Evolutionary conservation across 345 rosid genomes (phyloP), one percentile per base, ranked within the genome.

Genomic region (Pistacia atlantica): DNA sequence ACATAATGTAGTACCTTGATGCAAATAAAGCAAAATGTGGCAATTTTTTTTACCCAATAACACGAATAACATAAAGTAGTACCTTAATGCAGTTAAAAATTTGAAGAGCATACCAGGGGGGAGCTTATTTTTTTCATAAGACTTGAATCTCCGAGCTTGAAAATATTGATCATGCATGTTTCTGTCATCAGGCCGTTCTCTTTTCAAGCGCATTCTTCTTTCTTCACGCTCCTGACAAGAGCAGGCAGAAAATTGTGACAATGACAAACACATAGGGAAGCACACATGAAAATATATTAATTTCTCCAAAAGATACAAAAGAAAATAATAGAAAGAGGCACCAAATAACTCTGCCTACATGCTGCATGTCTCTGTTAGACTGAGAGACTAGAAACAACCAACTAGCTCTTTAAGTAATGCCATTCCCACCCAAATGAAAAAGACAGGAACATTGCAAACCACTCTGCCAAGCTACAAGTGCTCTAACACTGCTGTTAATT

Each of bases 191-290:
- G 84, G 74, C 14, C 85, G 82, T 5, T 91, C 96, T 80, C 58
- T 85, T 83, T 83, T 94, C 91, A 94, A 72, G 66, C 92, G 86
- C 81, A 87, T 89, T 68, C 84, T 89, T 81, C 99, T 90, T 87
- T 97, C 99, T 78, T 97, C 99, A 42, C 98, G 98, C 79, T 97
- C 99, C 99, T 97, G 80, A 75, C 65, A 74, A 33, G 75, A 77
- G 72, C 61, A 74, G 17, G 79, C 20, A 75, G 69, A 59, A 67
- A 38, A 22, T 68, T 20, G n/a, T 16, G 68, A 62, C 72, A 38
- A 63, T 17, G 49, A 67, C 25, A 60, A 69, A 25, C 9, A 33
- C 48, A 67, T 20, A 8, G 25, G n/a, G 10, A 52, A 18, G 46
- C 67, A 73, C 60, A 16, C 31, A 2, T 38, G n/a, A 72, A 72